phyloP scores from a whole-genome alignment of 176 grass and related monocot species.

The Cenchrus fungigraminus region DNA sequence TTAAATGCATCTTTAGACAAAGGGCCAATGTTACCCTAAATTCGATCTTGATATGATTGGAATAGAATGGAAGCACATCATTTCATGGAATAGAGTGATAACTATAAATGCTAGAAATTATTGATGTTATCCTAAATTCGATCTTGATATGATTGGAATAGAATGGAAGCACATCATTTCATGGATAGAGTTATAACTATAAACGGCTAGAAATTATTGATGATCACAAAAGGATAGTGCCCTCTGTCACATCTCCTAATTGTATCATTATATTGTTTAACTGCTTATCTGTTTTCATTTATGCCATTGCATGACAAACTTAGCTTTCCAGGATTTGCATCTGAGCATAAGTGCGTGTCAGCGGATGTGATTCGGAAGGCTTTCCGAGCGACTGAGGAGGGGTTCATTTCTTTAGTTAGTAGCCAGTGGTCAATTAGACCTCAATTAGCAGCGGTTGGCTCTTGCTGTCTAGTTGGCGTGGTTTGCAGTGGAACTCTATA shows the following conservation, averaged over 20 bases:
- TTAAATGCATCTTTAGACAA: not conserved
- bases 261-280: conserved; percentile 11
- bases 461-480: conserved; percentile 79
- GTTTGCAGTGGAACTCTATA: conserved; percentile 72
- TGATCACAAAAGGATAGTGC: not conserved
- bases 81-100: not conserved
- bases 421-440: conserved; percentile 72
- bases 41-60: conserved; percentile 11
- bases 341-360: conserved; percentile 78
- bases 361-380: conserved; percentile 75
- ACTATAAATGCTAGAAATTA: conserved; percentile 3
- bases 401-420: conserved; percentile 71
- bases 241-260: conserved; percentile 17
- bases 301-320: conserved; percentile 24
- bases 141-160: conserved; percentile 5
- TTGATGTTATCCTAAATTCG: not conserved
- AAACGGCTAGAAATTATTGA: conserved; percentile 14
- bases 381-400: conserved; percentile 78
- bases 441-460: conserved; percentile 86
- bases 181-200: not conserved
- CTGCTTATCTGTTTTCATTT: conserved; percentile 26
- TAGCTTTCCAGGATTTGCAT: conserved; percentile 61
- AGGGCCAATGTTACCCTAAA: not conserved
- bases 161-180: conserved; percentile 1
- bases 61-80: not conserved